Conservation (phyloP, 2,329 filamentous ascomycete species). For the Talaromyces sp. region DNA sequence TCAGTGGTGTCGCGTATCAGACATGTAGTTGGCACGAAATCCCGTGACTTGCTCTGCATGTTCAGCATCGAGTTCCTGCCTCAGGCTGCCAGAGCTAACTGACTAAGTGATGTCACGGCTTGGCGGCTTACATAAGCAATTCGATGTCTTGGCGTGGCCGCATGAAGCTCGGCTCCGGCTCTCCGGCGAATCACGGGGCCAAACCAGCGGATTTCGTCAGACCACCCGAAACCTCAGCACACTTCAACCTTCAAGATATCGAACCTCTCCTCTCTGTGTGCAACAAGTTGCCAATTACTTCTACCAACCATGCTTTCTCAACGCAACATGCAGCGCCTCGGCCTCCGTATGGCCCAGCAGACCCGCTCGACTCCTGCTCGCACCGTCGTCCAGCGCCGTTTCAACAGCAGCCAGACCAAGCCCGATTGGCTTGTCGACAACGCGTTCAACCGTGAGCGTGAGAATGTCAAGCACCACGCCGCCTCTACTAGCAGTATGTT, state of each 20-base stretch:
- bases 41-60: constrained; percentile 2
- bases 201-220: constrained; percentile 26
- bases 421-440: constrained; percentile 68
- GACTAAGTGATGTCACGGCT: constrained; percentile 20
- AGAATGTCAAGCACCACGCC: constrained; percentile 87
- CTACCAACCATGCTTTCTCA: constrained; percentile 57
- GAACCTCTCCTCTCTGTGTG: constrained; percentile 10
- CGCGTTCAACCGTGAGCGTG: constrained; percentile 87
- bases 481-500: constrained; percentile 72
- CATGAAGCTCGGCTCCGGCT: constrained; percentile 3
- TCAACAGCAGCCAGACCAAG: constrained; percentile 58
- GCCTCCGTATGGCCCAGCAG: constrained; percentile 59
- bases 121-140: constrained; percentile 22
- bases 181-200: constrained; percentile 27
- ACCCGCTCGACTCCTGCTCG: constrained; percentile 53
- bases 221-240: constrained; percentile 18
- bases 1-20: not conserved
- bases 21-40: constrained; percentile 3
- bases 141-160: constrained; percentile 3
- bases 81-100: not conserved
- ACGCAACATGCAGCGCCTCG: constrained; percentile 56
- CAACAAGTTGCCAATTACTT: constrained; percentile 16
- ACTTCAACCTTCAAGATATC: constrained; percentile 9
- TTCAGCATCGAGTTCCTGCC: not conserved
- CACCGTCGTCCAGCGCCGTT: constrained; percentile 61